These are phyloP conservation scores for Eustoma russellianum DNA, from an alignment of 257 asterid genomes.

Conservation along the genomic window DNA sequence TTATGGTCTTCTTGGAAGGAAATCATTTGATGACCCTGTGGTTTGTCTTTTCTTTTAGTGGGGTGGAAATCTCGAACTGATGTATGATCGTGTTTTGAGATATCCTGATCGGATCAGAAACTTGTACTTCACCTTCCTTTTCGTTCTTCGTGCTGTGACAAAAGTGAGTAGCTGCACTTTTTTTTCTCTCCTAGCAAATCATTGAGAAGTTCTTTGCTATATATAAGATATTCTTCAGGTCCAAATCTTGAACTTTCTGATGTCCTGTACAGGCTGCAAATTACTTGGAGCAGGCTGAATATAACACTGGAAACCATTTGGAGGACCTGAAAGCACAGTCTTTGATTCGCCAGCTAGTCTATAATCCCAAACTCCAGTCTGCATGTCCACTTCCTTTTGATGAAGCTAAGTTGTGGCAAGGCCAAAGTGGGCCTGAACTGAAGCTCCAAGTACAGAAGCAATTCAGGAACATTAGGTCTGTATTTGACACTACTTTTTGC, in stretches of 20 bases:
- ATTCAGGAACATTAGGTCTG: slow-evolving; percentile 62
- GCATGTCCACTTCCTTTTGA: slow-evolving; percentile 67
- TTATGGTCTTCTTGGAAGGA: neutral
- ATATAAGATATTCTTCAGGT: neutral
- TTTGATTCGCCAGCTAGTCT: slow-evolving; percentile 39
- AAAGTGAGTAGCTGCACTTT: slow-evolving; percentile 37
- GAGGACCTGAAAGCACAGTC: slow-evolving; percentile 47
- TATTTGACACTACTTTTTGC: neutral
- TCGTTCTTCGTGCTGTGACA: slow-evolving; percentile 53
- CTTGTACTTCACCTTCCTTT: slow-evolving; percentile 61
- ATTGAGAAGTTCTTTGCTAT: neutral
- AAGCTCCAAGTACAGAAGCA: slow-evolving; percentile 45
- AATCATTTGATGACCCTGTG: slow-evolving; percentile 1
- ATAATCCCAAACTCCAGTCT: slow-evolving; percentile 32
- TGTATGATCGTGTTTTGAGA: slow-evolving; percentile 54
- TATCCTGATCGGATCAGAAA: slow-evolving; percentile 58
- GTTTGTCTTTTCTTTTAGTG: slow-evolving; percentile 33
- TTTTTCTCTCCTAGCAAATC: neutral
- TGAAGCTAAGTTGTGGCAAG: slow-evolving; percentile 67
- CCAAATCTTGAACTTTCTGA: neutral
- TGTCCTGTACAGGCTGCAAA: slow-evolving; percentile 34
- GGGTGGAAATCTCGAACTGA: slow-evolving; percentile 49
- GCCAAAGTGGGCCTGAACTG: slow-evolving; percentile 57
- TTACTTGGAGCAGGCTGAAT: slow-evolving; percentile 61
- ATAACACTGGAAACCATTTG: slow-evolving; percentile 50